Evolutionary conservation across 1,139 yeast genomes (phyloP), one percentile per base, ranked within the genome.

Genomic region (Debaryomycetaceae sp.): DNA sequence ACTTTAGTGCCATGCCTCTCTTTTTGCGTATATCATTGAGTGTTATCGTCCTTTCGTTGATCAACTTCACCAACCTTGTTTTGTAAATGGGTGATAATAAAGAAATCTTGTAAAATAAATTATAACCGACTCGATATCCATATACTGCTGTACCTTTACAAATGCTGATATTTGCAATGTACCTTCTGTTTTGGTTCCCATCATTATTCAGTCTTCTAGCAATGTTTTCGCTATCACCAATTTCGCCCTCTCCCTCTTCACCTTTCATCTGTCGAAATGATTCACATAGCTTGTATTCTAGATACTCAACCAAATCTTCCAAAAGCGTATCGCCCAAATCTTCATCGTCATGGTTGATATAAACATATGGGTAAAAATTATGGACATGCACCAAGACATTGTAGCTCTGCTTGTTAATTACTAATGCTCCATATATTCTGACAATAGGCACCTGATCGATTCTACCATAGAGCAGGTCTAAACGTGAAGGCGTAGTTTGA

Each of bases 81-180:
- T 75, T 70, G 54, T 81, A 80, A 4, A 76, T 60, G 0, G 96
- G 95, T 45, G 84, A 82, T 8, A 86, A 60, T 20, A 89, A 60
- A 37, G 81, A 76, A 4, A 93, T 78, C 59, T 89, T 90, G 55
- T 86, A 78, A 57, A 80, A 86, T 1, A 79, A 66, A 17, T 68
- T 57, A 69, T 81, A 78, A 0, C 90, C 91, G 4, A 81, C 74
- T 53, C 80, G 81, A 59, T 78, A 90, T 0, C 98, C 98, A 60
- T 93, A 93, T 43, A 90, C 84, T 0, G 96, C 93, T 0, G 80
- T 72, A 0, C 85, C 97, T 52, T 83, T 83, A 45, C 95, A 86
- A 0, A 88, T 61, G 0, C 83, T 70, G 0, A 90, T 78, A 42
- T 78, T 75, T 0, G 96, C 88, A 37, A 93, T 75, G 58, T 75